Base-by-base conservation (phyloP, 352 stramenopile genomes). In the Pythium oligandrum region DNA sequence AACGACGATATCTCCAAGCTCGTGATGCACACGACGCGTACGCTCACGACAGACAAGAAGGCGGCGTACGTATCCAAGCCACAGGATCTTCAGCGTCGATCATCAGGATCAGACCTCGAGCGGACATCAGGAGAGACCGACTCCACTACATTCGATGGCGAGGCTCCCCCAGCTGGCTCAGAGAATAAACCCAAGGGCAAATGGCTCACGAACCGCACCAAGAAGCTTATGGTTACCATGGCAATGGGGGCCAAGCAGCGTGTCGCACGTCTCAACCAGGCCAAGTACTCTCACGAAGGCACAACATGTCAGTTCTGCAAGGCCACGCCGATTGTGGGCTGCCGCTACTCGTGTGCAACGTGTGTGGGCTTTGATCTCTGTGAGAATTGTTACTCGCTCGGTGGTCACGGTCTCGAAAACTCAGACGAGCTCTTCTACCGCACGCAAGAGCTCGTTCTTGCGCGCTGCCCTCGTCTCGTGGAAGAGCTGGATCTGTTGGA, bases 301-400 rank as follows among this genome's bases (percentile, higher is more conserved):
- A 86, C 82, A 39, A 83, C 68, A 47, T 93, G 83, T 60, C 78
- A 90, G 63, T 83, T 90, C 63, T 93, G 83, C 55, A 88, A 90
- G 60, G 71, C 75, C 50, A 68, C 76, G 10, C 83, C 83, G 8
- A 90, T 93, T 53, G 74, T 90, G 8, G 83, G 83, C n/a, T 58
- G 70, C 34, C 80, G 78, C 4, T 93, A 82, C 59, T 79, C 78
- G 43, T 93, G 83, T 44, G 55, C 66, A 10, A 91, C 78, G 32
- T 93, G 83, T 47, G 83, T 90, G n/a, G 78, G 78, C 53, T 89
- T 88, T 38, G 80, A 91, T 54, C 58, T 93, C 51, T 93, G 83
- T 51, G 78, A 88, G 56, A 86, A 76, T 47, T 93, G 83, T 44
- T 93, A 93, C 65, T 73, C 77, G 39, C 66, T 91, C n/a, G 83